Base-by-base conservation (phyloP, 768 basidiomycete species). In the Sporobolomyces pararoseus region DNA sequence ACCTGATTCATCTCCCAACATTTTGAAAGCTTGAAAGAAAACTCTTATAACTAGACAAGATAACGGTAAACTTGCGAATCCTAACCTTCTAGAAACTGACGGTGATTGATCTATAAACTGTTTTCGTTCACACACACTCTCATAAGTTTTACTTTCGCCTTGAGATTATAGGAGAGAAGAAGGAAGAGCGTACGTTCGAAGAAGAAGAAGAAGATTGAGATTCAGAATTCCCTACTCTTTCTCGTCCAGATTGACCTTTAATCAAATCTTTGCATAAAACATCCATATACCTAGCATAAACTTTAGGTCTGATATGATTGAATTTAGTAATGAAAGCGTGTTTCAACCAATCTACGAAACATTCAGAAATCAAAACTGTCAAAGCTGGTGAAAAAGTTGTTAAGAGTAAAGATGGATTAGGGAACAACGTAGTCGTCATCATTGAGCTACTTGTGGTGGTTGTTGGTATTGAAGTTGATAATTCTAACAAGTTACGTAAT, bases 321-420 rank as follows among this genome's bases (percentile, higher is more conserved):
- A 98, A 98, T 79, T 99, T 99, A 59, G 94, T 95, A 76, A 99
- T 98, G 81, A 98, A 99, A 14, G 94, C 95, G 77, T 99, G 96
- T 79, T 99, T 99, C 59, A 98, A 83, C 95, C 95, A 99, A 78
- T 99, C 96, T 16, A 99, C 96, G 17, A 89, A 79, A 84, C 91
- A 89, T 79, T 99, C 96, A 3, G 92, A 95, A 6, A 87, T 77
- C 79, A 98, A 83, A 4, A 99, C 96, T 3, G 90, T 89, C 58
- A 97, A 74, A 2, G 95, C 92, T 27, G 96, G 96, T 70, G 91
- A 94, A 71, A 92, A 88, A 66, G 96, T 95, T 13, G 89, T 89
- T 16, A 80, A 78, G 27, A 77, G 68, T 46, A 76, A 66, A 34
- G 73, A 79, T 35, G 77, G 74, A 3, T 80, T 53, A 79, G 79